These are phyloP conservation scores for Cryptococcus depauperatus DNA, from an alignment of 1,284 basidiomycete species.

Conservation along the genomic window DNA sequence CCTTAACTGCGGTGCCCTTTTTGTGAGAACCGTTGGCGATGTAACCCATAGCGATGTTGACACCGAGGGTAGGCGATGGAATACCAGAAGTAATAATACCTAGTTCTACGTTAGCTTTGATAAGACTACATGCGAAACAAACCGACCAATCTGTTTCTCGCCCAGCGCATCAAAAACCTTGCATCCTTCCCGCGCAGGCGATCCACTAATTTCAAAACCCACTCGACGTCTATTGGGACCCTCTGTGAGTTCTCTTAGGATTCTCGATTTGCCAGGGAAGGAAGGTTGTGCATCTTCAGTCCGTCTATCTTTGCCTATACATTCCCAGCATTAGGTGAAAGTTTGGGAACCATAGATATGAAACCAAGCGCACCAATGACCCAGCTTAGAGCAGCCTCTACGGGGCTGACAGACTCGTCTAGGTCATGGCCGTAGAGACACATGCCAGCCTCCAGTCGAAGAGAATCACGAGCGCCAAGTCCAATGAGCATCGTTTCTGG, in stretches of 20 bases:
- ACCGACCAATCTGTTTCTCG: conserved; percentile 55
- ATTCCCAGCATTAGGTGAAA: not conserved
- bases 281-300: conserved; percentile 46
- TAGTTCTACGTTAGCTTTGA: conserved; percentile 18
- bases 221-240: conserved; percentile 72
- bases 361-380: conserved; percentile 70
- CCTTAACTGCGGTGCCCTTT: conserved; percentile 64
- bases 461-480: conserved; percentile 83
- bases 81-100: conserved; percentile 87
- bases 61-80: conserved; percentile 79
- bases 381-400: conserved; percentile 89
- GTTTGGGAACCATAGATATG: not conserved
- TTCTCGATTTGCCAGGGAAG: conserved; percentile 78
- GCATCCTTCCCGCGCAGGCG: conserved; percentile 82
- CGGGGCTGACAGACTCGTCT: conserved; percentile 73
- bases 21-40: conserved; percentile 75
- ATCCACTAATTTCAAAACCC: conserved; percentile 73
- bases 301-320: conserved; percentile 67
- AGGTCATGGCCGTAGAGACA: conserved; percentile 94
- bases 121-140: not conserved
- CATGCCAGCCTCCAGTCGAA: conserved; percentile 95
- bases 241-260: conserved; percentile 70
- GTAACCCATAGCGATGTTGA: conserved; percentile 97
- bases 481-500: conserved; percentile 76
- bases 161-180: conserved; percentile 59